Percentiles rank a stretch among this genome's conserved stretches.
Evolutionary conservation across 2,329 filamentous ascomycete species (phyloP).

Genomic region (Golovinomyces cichoracearum): DNA sequence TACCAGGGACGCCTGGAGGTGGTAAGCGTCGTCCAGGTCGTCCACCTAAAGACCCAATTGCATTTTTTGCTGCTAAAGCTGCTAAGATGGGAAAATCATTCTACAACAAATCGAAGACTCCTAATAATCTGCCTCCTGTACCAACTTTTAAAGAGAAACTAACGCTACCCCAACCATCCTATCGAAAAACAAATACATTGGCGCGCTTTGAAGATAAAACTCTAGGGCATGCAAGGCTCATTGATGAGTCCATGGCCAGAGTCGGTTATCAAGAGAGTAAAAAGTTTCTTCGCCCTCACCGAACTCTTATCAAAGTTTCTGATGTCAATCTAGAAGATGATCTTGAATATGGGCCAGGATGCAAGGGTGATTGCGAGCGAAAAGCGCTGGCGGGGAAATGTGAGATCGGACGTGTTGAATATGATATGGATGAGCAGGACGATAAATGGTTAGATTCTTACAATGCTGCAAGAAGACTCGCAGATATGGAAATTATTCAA

Average conservation of each 20-base stretch:
- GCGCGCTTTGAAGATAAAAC: conserved; percentile 61
- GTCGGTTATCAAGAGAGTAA: conserved; percentile 92
- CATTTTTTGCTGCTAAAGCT: conserved; percentile 27
- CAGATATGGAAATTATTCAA: conserved; percentile 58
- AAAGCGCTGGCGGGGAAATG: conserved; percentile 22
- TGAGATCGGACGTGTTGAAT: conserved; percentile 63
- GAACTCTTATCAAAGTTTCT: conserved; percentile 38
- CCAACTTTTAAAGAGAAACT: conserved; percentile 54
- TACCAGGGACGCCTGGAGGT: conserved; percentile 17
- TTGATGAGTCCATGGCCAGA: conserved; percentile 87
- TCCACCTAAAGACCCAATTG: conserved; percentile 34
- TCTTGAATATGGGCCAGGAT: conserved; percentile 20
- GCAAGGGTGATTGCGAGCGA: conserved; percentile 32
- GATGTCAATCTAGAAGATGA: conserved; percentile 36
- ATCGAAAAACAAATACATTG: conserved; percentile 55
- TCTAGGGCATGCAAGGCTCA: conserved; percentile 65
- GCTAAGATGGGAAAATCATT: conserved; percentile 11
- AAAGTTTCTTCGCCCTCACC: conserved; percentile 54
- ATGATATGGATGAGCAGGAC: conserved; percentile 99
- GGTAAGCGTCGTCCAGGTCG: conserved; percentile 35
- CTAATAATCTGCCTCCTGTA: conserved; percentile 36
- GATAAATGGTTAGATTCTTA: conserved; percentile 80
- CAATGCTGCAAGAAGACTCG: conserved; percentile 49
- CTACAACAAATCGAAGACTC: conserved; percentile 22
- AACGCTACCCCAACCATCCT: conserved; percentile 50